Evolutionary conservation across 306 rosid species (phyloP).

Genomic region (Quercus rubra): DNA sequence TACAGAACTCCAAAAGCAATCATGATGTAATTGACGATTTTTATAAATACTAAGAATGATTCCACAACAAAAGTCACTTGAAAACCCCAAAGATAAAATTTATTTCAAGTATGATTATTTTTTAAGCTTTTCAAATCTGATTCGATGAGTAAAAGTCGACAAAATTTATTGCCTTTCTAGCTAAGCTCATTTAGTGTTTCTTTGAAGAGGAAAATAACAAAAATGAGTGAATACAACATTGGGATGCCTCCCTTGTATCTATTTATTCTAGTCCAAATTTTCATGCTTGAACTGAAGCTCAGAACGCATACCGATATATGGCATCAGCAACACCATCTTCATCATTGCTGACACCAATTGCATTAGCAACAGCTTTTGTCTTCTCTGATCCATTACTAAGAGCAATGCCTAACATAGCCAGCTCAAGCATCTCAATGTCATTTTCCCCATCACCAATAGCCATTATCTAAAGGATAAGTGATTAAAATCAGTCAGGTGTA

Average conservation of each 20-base stretch:
- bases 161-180: too few species aligned
- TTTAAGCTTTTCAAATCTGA: too few species aligned
- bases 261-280: neutral
- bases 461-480: slow-evolving; percentile 58
- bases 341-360: slow-evolving; percentile 80
- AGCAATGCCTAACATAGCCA: slow-evolving; percentile 86
- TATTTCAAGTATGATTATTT: too few species aligned
- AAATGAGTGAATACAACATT: slow-evolving; percentile 14
- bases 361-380: slow-evolving; percentile 77
- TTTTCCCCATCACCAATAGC: slow-evolving; percentile 98
- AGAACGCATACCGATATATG: slow-evolving; percentile 82
- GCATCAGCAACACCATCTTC: slow-evolving; percentile 95
- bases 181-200: neutral
- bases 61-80: too few species aligned
- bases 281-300: slow-evolving; percentile 25
- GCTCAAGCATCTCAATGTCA: slow-evolving; percentile 86
- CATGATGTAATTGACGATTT: too few species aligned
- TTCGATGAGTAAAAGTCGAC: too few species aligned
- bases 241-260: neutral
- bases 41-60: too few species aligned
- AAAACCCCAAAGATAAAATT: too few species aligned
- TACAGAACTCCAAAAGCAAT: too few species aligned
- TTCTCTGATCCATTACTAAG: slow-evolving; percentile 80
- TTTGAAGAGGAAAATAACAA: neutral
- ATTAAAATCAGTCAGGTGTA: neutral